phyloP scores from a whole-genome alignment of 2,329 filamentous ascomycete species.

The Aspergillus candidus region DNA sequence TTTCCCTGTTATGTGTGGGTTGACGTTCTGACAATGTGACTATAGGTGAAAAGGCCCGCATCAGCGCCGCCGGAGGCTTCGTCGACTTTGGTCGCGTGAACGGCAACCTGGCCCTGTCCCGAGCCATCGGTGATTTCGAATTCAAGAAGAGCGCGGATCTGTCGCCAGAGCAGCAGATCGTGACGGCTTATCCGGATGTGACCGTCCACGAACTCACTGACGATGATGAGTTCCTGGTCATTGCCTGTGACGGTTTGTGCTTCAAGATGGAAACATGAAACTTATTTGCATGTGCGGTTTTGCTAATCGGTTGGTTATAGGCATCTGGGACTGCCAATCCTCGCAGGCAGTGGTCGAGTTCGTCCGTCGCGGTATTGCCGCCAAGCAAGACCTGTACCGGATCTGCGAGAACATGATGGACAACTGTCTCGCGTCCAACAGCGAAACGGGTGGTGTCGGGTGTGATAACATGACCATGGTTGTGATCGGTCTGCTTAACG shows the following conservation, averaged over 20 bases:
- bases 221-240: conserved; percentile 91
- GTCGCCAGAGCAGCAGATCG: conserved; percentile 96
- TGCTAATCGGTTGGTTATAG: conserved; percentile 43
- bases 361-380: conserved; percentile 89
- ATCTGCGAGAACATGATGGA: conserved; percentile 99
- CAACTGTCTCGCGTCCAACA: conserved; percentile 96
- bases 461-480: conserved; percentile 99
- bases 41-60: conserved; percentile 87
- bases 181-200: conserved; percentile 93
- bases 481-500: conserved; percentile 80
- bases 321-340: conserved; percentile 99
- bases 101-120: conserved; percentile 91
- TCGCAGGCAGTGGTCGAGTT: conserved; percentile 97
- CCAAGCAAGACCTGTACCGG: conserved; percentile 87
- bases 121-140: conserved; percentile 97
- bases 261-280: neutral
- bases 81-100: conserved; percentile 98
- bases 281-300: conserved; percentile 1
- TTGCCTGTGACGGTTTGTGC: conserved; percentile 80
- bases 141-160: conserved; percentile 99
- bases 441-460: conserved; percentile 92
- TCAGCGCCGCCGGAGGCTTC: conserved; percentile 91
- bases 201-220: conserved; percentile 82
- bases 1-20: no score
- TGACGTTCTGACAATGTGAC: conserved; percentile 8